Evolutionary conservation across 345 rosid species (phyloP).

Genomic region (Zanthoxylum bungeanum): DNA sequence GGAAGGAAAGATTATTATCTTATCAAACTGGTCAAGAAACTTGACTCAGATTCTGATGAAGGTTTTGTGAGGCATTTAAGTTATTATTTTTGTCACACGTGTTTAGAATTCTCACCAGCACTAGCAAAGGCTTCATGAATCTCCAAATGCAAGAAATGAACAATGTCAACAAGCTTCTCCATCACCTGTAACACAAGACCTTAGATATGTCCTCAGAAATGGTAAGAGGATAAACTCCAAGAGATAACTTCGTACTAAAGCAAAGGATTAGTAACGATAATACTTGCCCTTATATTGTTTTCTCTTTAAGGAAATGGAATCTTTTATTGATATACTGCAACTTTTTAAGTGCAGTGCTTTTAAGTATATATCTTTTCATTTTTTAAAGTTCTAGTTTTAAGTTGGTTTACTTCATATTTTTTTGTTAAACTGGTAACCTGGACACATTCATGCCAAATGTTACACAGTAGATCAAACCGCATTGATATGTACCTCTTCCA

Average conservation of each 20-base stretch:
- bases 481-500: slow-evolving; percentile 72
- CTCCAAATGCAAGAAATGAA: slow-evolving; percentile 90
- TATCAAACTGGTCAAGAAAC: background rate
- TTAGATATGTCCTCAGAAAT: background rate
- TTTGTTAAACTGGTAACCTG: background rate
- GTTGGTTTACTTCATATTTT: too few species aligned
- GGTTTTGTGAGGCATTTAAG: background rate
- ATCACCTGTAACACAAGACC: slow-evolving; percentile 55
- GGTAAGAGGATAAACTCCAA: background rate
- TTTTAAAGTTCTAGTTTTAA: too few species aligned
- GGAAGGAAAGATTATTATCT: background rate
- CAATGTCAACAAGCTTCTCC: slow-evolving; percentile 96
- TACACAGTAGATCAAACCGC: background rate
- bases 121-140: slow-evolving; percentile 83
- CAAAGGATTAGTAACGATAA: background rate
- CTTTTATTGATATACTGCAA: too few species aligned
- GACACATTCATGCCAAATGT: background rate
- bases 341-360: too few species aligned
- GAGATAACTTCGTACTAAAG: background rate
- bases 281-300: too few species aligned
- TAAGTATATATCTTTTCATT: too few species aligned
- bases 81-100: background rate
- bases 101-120: slow-evolving; percentile 57
- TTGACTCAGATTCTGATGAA: background rate
- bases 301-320: too few species aligned